A percentile compares a stretch with the other conserved stretches of the same genome.
These are phyloP conservation scores for Hymenoscyphus occultus DNA, from an alignment of 2,329 filamentous ascomycete species.

Conservation along the genomic window DNA sequence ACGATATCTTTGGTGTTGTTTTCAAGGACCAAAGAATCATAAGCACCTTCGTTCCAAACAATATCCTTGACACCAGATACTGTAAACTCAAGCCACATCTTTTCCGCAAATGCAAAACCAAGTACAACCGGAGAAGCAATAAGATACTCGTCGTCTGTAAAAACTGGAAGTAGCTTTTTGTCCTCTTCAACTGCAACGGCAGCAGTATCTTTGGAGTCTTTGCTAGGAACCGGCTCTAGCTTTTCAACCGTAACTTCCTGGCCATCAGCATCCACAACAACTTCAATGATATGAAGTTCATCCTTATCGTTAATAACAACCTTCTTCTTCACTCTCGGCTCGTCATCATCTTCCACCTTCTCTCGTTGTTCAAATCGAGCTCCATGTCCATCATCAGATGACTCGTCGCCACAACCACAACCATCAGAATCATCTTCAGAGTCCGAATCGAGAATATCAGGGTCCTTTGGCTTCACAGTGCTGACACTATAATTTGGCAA, in stretches of 20 bases:
- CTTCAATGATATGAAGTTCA: slow-evolving; percentile 48
- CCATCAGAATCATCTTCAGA: slow-evolving; percentile 41
- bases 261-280: slow-evolving; percentile 54
- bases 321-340: slow-evolving; percentile 38
- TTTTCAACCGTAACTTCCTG: slow-evolving; percentile 54
- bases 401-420: slow-evolving; percentile 41
- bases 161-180: slow-evolving; percentile 47
- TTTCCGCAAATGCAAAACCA: slow-evolving; percentile 84
- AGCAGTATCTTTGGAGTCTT: slow-evolving; percentile 25
- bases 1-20: slow-evolving; percentile 63
- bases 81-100: slow-evolving; percentile 85
- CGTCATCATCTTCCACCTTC: slow-evolving; percentile 30
- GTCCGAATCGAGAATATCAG: slow-evolving; percentile 53
- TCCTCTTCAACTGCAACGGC: slow-evolving; percentile 25
- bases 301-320: slow-evolving; percentile 47
- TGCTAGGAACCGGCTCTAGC: slow-evolving; percentile 50
- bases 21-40: slow-evolving; percentile 74
- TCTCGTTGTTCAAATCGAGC: slow-evolving; percentile 15
- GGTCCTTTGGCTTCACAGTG: slow-evolving; percentile 68
- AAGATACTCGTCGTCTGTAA: slow-evolving; percentile 79
- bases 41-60: slow-evolving; percentile 79
- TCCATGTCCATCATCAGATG: slow-evolving; percentile 33
- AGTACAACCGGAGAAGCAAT: slow-evolving; percentile 81
- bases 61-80: slow-evolving; percentile 79
- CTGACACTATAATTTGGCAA: slow-evolving; percentile 84